phyloP scores from a whole-genome alignment of 345 rosid genomes.

The Cochlearia excelsa region DNA sequence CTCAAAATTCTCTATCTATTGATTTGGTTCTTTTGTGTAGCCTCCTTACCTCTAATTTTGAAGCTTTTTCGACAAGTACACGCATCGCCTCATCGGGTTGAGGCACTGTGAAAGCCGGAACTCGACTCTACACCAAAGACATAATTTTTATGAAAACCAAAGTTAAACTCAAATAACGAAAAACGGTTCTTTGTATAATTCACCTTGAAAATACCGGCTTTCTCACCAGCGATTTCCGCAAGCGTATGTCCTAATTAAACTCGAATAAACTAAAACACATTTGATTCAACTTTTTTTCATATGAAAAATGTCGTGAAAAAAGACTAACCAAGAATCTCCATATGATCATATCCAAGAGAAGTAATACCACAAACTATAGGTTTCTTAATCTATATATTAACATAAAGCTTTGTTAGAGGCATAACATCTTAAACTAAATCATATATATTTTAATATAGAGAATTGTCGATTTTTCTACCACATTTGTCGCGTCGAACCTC shows the following conservation, averaged over 20 bases:
- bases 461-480: constrained; percentile 41
- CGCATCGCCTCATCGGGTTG: constrained; percentile 89
- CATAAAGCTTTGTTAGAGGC: constrained; percentile 1
- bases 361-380: constrained; percentile 87
- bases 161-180: constrained; percentile 5
- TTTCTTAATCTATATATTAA: constrained; percentile 51
- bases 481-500: constrained; percentile 84
- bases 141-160: background rate
- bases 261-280: background rate
- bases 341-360: constrained; percentile 97
- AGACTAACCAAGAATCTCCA: constrained; percentile 98
- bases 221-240: constrained; percentile 88
- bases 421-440: background rate
- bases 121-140: constrained; percentile 48
- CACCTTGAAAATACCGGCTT: constrained; percentile 97
- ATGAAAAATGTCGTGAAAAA: background rate
- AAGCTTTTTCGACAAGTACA: constrained; percentile 74
- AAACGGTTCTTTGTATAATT: background rate
- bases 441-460: background rate
- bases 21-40: constrained; percentile 11
- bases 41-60: constrained; percentile 52
- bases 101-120: constrained; percentile 85
- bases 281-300: background rate
- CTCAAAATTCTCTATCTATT: background rate
- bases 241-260: constrained; percentile 66